Base-by-base conservation (phyloP, 2,329 filamentous ascomycete species). In the Fusarium nanum region DNA sequence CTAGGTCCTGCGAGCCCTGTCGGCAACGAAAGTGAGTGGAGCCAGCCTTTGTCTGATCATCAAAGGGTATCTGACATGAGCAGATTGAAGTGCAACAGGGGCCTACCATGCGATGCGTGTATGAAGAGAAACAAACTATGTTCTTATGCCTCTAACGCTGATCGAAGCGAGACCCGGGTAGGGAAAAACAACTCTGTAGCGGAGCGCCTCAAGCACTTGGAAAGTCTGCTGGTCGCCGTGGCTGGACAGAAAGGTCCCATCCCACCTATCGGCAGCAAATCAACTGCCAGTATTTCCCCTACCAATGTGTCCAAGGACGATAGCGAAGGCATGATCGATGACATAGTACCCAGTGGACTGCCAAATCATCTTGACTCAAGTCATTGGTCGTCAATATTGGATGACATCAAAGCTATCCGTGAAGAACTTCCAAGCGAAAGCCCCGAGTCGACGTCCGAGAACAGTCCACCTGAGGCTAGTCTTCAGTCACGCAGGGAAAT, bases 351-450 rank as follows among this genome's bases (percentile, higher is more conserved):
- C 0, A 10, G 9, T 0, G 28, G 14, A 3, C 8, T 50, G 3
- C 6, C 6, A 1, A 30, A 23, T 1, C 79, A 79, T 32, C 70
- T 78, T 7, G 79, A 81, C 40, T 60, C 74, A 0, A 78, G 61
- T 11, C 79, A 81, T 54, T 81, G 79, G 79, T 64, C 74, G 5
- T 79, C 78, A 1, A 78, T 81, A 9, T 44, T 81, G 3, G 75
- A 80, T 4, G 77, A 79, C 7, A 81, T 80, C 44, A 76, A 74
- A 14, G 76, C 76, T 5, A 73, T 80, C 4, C 62, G 78, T 13
- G 75, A 79, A 16, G 78, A 80, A 4, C 34, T 80, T 6, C 68
- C 72, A 1, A 23, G 40, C 3, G 10, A 32, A 1, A 54, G 27
- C 0, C 16, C 47, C 20, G 52, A 1, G 2, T n/a, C 7, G 23